phyloP scores from a whole-genome alignment of 2,329 filamentous ascomycete genomes.

The Ceratocystis variospora region DNA sequence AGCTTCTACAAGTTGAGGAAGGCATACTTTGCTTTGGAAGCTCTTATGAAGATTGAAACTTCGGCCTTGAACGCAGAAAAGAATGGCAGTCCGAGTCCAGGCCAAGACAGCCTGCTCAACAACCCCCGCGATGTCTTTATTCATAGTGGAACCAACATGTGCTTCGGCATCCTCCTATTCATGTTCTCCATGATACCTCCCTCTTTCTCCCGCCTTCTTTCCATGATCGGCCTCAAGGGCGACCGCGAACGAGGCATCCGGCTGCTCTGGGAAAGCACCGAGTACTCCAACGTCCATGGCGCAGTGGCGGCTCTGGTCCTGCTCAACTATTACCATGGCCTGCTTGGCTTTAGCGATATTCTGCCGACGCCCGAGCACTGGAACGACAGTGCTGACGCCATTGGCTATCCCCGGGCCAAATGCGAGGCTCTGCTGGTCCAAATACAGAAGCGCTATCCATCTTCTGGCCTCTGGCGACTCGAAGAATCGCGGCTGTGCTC shows the following conservation, averaged over 20 bases:
- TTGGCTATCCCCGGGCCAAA: constrained; percentile 57
- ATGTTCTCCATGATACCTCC: constrained; percentile 90
- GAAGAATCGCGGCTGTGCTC: constrained; percentile 72
- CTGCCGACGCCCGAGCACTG: constrained; percentile 48
- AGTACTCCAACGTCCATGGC: constrained; percentile 81
- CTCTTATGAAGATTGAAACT: constrained; percentile 61
- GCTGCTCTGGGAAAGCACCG: constrained; percentile 83
- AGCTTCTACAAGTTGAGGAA: constrained; percentile 89
- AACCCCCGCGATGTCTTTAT: constrained; percentile 76
- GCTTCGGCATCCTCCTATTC: constrained; percentile 73
- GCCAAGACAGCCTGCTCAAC: not conserved
- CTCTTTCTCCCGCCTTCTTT: constrained; percentile 71
- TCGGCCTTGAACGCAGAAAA: constrained; percentile 27
- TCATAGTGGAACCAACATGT: constrained; percentile 77
- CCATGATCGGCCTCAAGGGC: constrained; percentile 80
- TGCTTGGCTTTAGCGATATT: constrained; percentile 80
- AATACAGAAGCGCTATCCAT: constrained; percentile 67
- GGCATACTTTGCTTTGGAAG: constrained; percentile 70
- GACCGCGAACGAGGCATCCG: constrained; percentile 69
- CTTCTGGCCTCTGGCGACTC: constrained; percentile 71
- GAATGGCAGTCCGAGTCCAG: not conserved
- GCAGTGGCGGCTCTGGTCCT: constrained; percentile 72
- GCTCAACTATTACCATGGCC: constrained; percentile 75
- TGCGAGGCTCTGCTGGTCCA: constrained; percentile 53
- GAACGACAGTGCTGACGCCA: constrained; percentile 41